These are phyloP conservation scores for Cucurbita pepo DNA, from an alignment of 306 rosid genomes.

Conservation along the genomic window DNA sequence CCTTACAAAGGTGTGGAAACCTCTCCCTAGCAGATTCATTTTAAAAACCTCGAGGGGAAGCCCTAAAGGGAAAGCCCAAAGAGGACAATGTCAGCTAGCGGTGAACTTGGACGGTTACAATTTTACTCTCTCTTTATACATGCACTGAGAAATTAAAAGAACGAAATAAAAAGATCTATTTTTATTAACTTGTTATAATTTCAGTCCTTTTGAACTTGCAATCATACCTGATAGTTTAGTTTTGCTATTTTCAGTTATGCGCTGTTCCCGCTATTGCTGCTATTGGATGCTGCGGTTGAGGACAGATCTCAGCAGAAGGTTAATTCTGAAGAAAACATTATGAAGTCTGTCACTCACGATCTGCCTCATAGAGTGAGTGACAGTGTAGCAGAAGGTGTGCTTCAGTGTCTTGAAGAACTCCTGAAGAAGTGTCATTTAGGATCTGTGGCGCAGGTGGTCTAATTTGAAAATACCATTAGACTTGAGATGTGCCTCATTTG, in stretches of 20 bases:
- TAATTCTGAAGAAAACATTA: slow-evolving; percentile 33
- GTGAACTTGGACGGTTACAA: not conserved
- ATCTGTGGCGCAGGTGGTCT: slow-evolving; percentile 75
- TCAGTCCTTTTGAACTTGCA: not conserved
- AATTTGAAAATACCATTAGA: not conserved
- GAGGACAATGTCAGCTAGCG: no score
- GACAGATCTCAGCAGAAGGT: slow-evolving; percentile 45
- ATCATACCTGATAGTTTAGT: not conserved
- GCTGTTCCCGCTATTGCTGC: slow-evolving; percentile 72
- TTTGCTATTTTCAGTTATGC: slow-evolving; percentile 36
- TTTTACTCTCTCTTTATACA: not conserved
- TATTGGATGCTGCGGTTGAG: slow-evolving; percentile 59
- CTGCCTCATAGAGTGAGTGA: slow-evolving; percentile 44
- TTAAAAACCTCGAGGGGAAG: no score
- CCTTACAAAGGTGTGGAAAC: no score
- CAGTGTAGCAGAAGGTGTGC: slow-evolving; percentile 70
- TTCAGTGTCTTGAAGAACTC: slow-evolving; percentile 72
- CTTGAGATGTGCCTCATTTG: not conserved
- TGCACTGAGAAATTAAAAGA: not conserved
- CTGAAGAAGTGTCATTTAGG: slow-evolving; percentile 58
- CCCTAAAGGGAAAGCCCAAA: no score
- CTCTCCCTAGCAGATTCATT: no score
- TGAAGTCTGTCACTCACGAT: slow-evolving; percentile 9
- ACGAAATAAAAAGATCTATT: not conserved
- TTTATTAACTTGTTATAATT: not conserved